Conservation (phyloP, 2,329 filamentous ascomycete genomes). For the Hypoxylon sp. region DNA sequence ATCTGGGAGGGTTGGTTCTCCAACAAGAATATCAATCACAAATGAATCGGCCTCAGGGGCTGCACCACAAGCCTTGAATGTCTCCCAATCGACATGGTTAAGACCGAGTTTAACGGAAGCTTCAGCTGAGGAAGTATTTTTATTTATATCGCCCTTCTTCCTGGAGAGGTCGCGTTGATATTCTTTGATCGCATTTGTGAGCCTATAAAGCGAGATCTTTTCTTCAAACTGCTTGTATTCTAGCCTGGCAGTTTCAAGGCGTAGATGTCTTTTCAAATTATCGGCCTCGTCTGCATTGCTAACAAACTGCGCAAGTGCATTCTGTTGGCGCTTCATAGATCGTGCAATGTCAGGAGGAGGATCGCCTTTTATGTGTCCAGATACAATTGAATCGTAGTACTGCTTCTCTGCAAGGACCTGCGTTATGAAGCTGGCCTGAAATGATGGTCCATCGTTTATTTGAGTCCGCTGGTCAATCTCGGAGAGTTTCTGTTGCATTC, state of each 20-base stretch:
- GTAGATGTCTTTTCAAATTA: no score
- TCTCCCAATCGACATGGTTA: not conserved
- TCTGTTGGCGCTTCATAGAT: no score
- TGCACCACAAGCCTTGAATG: not conserved
- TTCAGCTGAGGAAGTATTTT: not conserved
- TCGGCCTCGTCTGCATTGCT: no score
- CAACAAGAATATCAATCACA: not conserved
- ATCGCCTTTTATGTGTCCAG: no score
- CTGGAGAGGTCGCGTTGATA: no score
- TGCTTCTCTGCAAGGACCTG: not conserved
- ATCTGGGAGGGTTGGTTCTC: not conserved
- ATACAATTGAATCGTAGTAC: not conserved
- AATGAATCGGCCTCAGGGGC: not conserved
- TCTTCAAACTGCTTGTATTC: no score
- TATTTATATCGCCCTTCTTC: no score
- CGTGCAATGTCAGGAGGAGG: no score
- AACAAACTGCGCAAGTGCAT: no score
- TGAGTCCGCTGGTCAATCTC: not conserved
- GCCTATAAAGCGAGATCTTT: no score
- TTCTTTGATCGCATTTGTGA: no score
- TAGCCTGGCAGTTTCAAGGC: no score
- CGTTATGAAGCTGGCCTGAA: not conserved
- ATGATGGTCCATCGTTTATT: not conserved
- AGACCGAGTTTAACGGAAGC: not conserved
- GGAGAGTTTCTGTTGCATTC: constrained; percentile 1